Percentiles rank a stretch among this genome's conserved stretches.
These are phyloP conservation scores for Coemansia interrupta DNA, from an alignment of 192 early-diverging fungal genomes.

Conservation along the genomic window DNA sequence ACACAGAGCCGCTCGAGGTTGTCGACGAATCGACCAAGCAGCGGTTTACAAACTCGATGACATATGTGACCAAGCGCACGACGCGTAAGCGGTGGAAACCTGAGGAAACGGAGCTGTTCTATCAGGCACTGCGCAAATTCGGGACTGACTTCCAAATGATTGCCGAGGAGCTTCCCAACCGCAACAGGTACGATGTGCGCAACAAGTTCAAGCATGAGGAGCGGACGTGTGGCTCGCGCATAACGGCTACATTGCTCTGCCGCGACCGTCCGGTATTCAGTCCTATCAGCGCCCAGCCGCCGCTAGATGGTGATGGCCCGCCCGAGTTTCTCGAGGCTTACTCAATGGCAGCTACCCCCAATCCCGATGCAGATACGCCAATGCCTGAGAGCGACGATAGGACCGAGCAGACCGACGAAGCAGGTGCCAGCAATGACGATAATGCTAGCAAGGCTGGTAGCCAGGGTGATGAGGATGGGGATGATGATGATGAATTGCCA, in stretches of 20 bases:
- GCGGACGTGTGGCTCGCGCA: constrained; percentile 12
- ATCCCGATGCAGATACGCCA: background rate
- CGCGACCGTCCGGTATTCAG: constrained; percentile 10
- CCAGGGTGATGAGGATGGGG: background rate
- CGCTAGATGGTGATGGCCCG: constrained; percentile 5
- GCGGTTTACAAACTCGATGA: constrained; percentile 45
- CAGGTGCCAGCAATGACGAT: too few relatives aligned
- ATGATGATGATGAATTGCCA: constrained; percentile 5
- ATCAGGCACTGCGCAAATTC: constrained; percentile 28
- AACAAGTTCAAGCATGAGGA: constrained; percentile 54
- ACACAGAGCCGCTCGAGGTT: constrained; percentile 30
- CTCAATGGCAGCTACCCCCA: constrained; percentile 19
- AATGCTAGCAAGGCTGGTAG: too few relatives aligned
- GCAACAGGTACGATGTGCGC: constrained; percentile 43
- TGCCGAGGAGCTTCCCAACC: constrained; percentile 23
- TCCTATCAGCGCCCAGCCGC: background rate
- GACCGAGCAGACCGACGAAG: too few relatives aligned
- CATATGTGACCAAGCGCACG: constrained; percentile 33
- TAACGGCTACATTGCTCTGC: constrained; percentile 36
- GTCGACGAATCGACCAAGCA: constrained; percentile 42
- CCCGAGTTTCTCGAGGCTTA: constrained; percentile 16
- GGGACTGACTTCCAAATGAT: constrained; percentile 53
- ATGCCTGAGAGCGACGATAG: too few relatives aligned
- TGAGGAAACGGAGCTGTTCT: constrained; percentile 48
- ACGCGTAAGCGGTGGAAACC: constrained; percentile 37